A percentile compares a stretch with the other conserved stretches of the same genome.
Evolutionary conservation across 768 basidiomycete genomes (phyloP).

Genomic region (Lyophyllum decastes): DNA sequence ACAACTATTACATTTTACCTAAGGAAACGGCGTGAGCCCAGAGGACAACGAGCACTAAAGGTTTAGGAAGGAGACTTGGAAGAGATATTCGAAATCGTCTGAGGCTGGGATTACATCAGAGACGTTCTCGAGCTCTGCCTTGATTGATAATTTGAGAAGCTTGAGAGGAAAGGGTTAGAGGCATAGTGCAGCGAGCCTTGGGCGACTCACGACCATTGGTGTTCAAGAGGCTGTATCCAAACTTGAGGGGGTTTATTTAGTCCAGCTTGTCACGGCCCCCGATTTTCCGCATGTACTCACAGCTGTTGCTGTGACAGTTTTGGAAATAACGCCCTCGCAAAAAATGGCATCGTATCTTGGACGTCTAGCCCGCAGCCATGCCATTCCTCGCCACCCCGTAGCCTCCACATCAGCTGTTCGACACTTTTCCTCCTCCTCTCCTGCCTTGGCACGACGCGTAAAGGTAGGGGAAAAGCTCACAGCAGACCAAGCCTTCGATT

Average conservation of each 20-base stretch:
- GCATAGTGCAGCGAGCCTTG: background rate
- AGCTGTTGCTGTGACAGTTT: too few species aligned
- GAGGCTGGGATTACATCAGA: slow-evolving; percentile 66
- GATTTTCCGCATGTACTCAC: too few species aligned
- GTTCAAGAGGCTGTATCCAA: too few species aligned
- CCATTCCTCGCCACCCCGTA: slow-evolving; percentile 3
- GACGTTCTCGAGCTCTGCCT: slow-evolving; percentile 81
- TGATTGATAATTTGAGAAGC: slow-evolving; percentile 68
- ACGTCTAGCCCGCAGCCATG: slow-evolving; percentile 10
- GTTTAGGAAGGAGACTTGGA: slow-evolving; percentile 51
- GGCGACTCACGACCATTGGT: slow-evolving; percentile 51
- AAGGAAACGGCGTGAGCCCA: slow-evolving; percentile 8
- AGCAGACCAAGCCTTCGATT: slow-evolving; percentile 42
- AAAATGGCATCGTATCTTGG: slow-evolving; percentile 22
- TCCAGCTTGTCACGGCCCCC: background rate
- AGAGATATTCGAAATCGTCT: slow-evolving; percentile 78
- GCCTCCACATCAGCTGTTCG: slow-evolving; percentile 13
- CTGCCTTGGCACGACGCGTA: slow-evolving; percentile 33
- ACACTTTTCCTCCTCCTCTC: slow-evolving; percentile 26
- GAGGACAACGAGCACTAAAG: background rate
- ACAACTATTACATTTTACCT: slow-evolving; percentile 82
- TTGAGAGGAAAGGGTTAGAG: slow-evolving; percentile 20
- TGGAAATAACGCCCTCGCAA: background rate
- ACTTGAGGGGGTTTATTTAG: slow-evolving; percentile 14
- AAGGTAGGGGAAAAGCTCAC: slow-evolving; percentile 40